These are phyloP conservation scores for Byssothecium circinans DNA, from an alignment of 2,329 filamentous ascomycete genomes.

Conservation along the genomic window DNA sequence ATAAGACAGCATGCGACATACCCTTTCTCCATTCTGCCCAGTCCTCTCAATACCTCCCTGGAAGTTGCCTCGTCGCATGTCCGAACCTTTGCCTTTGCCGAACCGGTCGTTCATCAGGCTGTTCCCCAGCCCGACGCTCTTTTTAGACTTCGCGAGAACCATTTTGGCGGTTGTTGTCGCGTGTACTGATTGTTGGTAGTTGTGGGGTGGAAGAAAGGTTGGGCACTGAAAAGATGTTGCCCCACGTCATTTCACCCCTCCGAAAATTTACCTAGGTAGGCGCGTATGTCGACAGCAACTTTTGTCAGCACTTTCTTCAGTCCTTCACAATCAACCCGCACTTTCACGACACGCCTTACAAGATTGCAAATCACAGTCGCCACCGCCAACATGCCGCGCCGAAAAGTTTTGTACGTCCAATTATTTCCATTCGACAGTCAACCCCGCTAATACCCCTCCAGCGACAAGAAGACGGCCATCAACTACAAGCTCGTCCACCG, in stretches of 20 bases:
- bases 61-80: constrained; percentile 72
- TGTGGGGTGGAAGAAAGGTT: neutral
- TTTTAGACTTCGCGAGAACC: constrained; percentile 90
- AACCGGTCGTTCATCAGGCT: constrained; percentile 98
- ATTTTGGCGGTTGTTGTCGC: constrained; percentile 49
- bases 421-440: neutral
- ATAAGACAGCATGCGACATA: constrained; percentile 32
- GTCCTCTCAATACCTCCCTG: constrained; percentile 68
- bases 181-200: constrained; percentile 13
- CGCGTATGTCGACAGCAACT: constrained; percentile 9
- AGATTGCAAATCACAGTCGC: neutral
- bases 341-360: neutral
- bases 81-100: constrained; percentile 83
- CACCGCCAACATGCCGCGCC: constrained; percentile 65
- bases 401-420: constrained; percentile 69
- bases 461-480: constrained; percentile 87
- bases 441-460: constrained; percentile 44
- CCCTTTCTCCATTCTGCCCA: constrained; percentile 75
- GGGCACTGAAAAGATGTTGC: constrained; percentile 15
- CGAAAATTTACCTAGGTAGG: constrained; percentile 49
- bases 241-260: constrained; percentile 16
- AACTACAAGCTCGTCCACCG: constrained; percentile 95
- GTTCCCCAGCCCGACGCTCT: constrained; percentile 91
- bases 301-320: constrained; percentile 37
- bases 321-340: constrained; percentile 17